Conservation (phyloP, 2,329 filamentous ascomycete genomes). For the Aspergillus sp. region DNA sequence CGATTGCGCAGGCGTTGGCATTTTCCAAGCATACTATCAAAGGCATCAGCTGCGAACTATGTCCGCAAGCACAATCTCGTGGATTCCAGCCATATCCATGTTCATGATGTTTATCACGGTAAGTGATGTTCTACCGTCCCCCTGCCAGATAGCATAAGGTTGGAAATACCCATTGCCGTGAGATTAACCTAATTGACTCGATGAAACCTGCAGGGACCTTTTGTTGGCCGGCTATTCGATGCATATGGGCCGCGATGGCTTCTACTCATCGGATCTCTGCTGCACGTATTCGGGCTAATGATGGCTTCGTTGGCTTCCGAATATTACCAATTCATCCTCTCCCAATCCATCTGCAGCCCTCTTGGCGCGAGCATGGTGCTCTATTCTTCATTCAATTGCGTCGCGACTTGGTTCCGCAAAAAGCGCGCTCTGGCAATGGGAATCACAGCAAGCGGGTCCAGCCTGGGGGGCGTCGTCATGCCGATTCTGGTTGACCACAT, state of each 20-base stretch:
- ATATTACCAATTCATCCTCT: slow-evolving; percentile 59
- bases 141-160: no score
- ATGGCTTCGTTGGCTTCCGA: slow-evolving; percentile 55
- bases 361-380: slow-evolving; percentile 43
- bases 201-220: slow-evolving; percentile 35
- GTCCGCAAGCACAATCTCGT: slow-evolving; percentile 58
- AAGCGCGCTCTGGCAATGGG: slow-evolving; percentile 57
- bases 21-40: slow-evolving; percentile 64
- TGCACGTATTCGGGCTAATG: slow-evolving; percentile 61
- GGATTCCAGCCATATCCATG: slow-evolving; percentile 62
- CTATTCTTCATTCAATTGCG: slow-evolving; percentile 25
- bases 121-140: slow-evolving; percentile 28
- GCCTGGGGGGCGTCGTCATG: slow-evolving; percentile 60
- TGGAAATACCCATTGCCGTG: no score
- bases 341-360: slow-evolving; percentile 56
- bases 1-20: slow-evolving; percentile 46
- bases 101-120: slow-evolving; percentile 57
- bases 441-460: slow-evolving; percentile 57
- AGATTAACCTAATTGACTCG: no score
- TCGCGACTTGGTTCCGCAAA: slow-evolving; percentile 56
- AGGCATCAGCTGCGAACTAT: slow-evolving; percentile 51
- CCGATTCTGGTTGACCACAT: slow-evolving; percentile 62
- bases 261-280: slow-evolving; percentile 52
- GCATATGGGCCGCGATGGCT: slow-evolving; percentile 63
- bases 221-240: slow-evolving; percentile 66